phyloP scores from a whole-genome alignment of 2,329 filamentous ascomycete genomes.

The Aureobasidium namibiae region DNA sequence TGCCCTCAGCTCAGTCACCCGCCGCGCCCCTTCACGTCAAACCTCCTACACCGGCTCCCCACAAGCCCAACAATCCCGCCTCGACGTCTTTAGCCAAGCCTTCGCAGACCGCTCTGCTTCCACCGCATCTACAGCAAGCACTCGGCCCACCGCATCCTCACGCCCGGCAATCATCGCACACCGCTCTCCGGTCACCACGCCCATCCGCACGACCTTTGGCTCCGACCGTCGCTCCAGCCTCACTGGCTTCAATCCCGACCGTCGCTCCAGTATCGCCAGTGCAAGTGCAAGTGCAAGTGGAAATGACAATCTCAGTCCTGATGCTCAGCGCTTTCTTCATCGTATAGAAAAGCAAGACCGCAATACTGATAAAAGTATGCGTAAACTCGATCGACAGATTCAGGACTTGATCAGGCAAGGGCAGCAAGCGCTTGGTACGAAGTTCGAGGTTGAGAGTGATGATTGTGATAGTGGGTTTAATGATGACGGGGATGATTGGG shows the following conservation, averaged over 20 bases:
- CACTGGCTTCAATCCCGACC: no score
- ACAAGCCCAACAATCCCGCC: neutral
- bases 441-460: constrained; percentile 30
- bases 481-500: constrained; percentile 14
- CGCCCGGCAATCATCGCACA: neutral
- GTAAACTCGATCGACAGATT: constrained; percentile 68
- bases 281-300: neutral
- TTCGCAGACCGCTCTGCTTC: neutral
- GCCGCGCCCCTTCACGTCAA: constrained; percentile 27
- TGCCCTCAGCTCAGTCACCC: constrained; percentile 37
- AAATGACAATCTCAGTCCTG: constrained; percentile 41
- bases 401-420: constrained; percentile 85
- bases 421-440: constrained; percentile 65
- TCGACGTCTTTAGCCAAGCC: neutral
- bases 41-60: constrained; percentile 29
- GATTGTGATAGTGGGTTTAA: constrained; percentile 18
- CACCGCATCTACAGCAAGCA: neutral
- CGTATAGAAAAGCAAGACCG: constrained; percentile 64
- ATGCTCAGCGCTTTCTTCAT: constrained; percentile 68
- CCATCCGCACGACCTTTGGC: neutral
- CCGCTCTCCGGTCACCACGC: neutral
- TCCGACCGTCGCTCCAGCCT: neutral
- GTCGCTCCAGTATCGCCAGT: no score
- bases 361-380: constrained; percentile 70
- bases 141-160: neutral